Evolutionary conservation across 2,329 filamentous ascomycete genomes (phyloP), one percentile per base, ranked within the genome.

Genomic region (Paramyrothecium roridum): DNA sequence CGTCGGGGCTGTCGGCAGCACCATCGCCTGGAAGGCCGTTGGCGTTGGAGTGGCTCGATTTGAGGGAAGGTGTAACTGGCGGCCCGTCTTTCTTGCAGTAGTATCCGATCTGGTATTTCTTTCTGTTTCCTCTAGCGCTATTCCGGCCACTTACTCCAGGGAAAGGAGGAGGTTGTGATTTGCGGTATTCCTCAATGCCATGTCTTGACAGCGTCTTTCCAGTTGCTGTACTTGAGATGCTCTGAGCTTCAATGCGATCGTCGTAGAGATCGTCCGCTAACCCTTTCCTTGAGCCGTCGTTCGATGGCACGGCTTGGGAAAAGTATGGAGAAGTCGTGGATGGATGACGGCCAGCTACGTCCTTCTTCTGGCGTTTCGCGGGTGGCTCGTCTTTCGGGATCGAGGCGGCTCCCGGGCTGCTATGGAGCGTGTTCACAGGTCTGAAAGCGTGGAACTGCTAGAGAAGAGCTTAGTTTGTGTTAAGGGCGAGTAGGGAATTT

Each of bases 301-400:
- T 43, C 37, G 13, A 30, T 30, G 26, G 6, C 26, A 10, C 10
- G 10, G 26, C 26, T 10, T 30, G 26, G 26, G 26, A 16, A 13
- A 43, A 43, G 12, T 43, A 43, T 3, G 4, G 37, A 17, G 37
- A 43, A 13, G 37, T 43, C n/a, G 13, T 43, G n/a, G 37, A 43
- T 19, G 4, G 3, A 16, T 17, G 37, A 19, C 37, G 1, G 8
- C 13, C 2, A 30, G 37, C 23, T 40, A 17, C 22, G 22, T 52
- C 50, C 54, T 48, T 43, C 34, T 59, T 68, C 46, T 62, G 60
- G 45, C 67, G 61, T 57, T 69, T 69, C 6, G 52, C 52, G 13
- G 59, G 23, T 30, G 57, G 60, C 47, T 61, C 56, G 48, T 58
- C 46, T 53, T 50, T 50, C 17, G 53, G 16, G 30, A 13, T 6